Conservation (phyloP, 345 rosid genomes). For the Lepidium africanum region DNA sequence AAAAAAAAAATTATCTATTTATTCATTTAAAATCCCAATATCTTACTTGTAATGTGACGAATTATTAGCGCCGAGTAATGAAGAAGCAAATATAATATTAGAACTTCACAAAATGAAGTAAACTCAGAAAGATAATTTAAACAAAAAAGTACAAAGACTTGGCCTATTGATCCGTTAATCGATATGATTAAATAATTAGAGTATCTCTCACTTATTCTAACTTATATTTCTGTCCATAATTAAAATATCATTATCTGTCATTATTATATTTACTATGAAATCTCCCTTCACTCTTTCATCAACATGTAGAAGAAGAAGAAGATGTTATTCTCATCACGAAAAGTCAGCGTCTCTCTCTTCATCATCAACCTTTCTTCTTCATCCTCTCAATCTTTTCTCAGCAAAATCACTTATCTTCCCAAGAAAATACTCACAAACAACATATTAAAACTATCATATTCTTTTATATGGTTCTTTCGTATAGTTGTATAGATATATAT, state of each 20-base stretch:
- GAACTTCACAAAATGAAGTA: constrained; percentile 24
- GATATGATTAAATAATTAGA: background rate
- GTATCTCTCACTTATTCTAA: constrained; percentile 14
- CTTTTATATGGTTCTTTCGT: too few species aligned
- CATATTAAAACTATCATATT: background rate
- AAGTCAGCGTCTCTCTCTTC: constrained; percentile 75
- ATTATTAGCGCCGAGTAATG: constrained; percentile 13
- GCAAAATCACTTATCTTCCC: background rate
- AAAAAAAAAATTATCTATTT: background rate
- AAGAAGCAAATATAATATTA: constrained; percentile 17
- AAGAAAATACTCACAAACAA: constrained; percentile 11
- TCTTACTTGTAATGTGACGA: background rate
- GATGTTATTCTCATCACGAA: constrained; percentile 37
- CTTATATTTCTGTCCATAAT: constrained; percentile 15
- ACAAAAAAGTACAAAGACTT: constrained; percentile 23
- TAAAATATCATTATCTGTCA: background rate
- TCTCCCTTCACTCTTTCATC: background rate
- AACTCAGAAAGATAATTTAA: constrained; percentile 25
- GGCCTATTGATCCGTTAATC: constrained; percentile 7
- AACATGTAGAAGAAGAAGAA: constrained; percentile 27
- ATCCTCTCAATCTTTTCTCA: background rate
- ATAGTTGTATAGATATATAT: background rate
- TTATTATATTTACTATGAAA: constrained; percentile 7
- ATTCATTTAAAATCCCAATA: background rate
- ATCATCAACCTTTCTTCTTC: constrained; percentile 24